These are phyloP conservation scores for Sporisorium graminicola DNA, from an alignment of 1,284 basidiomycete genomes.

Conservation along the genomic window DNA sequence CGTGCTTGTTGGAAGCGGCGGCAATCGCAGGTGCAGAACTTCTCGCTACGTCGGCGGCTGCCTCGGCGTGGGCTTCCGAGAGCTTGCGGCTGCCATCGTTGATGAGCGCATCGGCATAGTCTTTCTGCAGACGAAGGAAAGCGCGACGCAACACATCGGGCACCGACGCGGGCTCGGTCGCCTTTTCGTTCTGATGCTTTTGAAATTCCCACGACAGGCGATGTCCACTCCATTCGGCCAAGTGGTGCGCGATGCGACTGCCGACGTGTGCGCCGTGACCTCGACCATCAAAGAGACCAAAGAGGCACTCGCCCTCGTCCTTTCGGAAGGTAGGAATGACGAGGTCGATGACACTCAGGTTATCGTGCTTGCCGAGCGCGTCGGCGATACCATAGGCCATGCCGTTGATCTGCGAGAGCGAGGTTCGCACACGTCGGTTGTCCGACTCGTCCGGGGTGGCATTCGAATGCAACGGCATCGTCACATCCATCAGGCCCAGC, in stretches of 20 bases:
- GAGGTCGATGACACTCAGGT: slow-evolving; percentile 89
- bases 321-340: slow-evolving; percentile 90
- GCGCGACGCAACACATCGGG: slow-evolving; percentile 61
- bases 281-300: slow-evolving; percentile 86
- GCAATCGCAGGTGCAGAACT: slow-evolving; percentile 52
- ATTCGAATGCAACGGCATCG: slow-evolving; percentile 74
- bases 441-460: slow-evolving; percentile 85
- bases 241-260: slow-evolving; percentile 74
- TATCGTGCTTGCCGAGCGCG: slow-evolving; percentile 77
- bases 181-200: slow-evolving; percentile 36
- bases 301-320: slow-evolving; percentile 84
- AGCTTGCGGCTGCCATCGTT: slow-evolving; percentile 55
- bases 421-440: slow-evolving; percentile 91
- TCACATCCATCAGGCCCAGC: slow-evolving; percentile 97
- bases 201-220: slow-evolving; percentile 61
- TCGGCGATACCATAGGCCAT: slow-evolving; percentile 98
- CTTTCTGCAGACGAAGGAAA: slow-evolving; percentile 65
- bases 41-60: slow-evolving; percentile 35
- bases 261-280: slow-evolving; percentile 73
- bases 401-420: slow-evolving; percentile 87
- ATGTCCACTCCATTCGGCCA: slow-evolving; percentile 60
- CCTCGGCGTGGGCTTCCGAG: slow-evolving; percentile 49
- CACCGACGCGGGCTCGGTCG: slow-evolving; percentile 47
- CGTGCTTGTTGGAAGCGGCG: slow-evolving; percentile 53
- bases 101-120: slow-evolving; percentile 65